Evolutionary conservation across 495 filamentous ascomycete species (phyloP), one percentile per base, ranked within the genome.

Genomic region (Collariella sp.): DNA sequence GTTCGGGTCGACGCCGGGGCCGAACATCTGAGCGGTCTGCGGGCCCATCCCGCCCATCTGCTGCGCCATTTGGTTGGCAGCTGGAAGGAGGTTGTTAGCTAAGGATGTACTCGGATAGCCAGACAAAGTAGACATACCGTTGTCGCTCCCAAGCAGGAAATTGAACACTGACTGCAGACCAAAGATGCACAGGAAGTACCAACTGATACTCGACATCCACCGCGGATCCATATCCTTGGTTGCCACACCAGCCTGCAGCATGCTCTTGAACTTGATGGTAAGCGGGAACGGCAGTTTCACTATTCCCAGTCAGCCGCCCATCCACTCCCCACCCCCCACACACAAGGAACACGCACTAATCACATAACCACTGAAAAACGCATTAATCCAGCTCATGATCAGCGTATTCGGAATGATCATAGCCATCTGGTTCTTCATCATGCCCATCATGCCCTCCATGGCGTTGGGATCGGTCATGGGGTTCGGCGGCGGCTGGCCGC

Each of bases 351-450:
- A 80, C 86, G 53, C 74, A 95, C 90, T 87, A 42, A 97, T 95
- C 36, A 98, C 93, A 68, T 95, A 98, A 19, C 93, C 93, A 39
- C 87, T 89, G 63, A 98, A 98, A 69, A 97, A 97, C 0, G 93
- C 89, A 75, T 97, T 98, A 62, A 98, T 96, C 93, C 93, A 98
- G 49, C 93, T 89, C 93, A 98, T 98, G 58, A 97, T 97, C 69
- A 97, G 70, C 4, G 91, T 97, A 69, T 98, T 95, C 43, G 93
- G 94, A 38, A 98, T 89, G 79, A 98, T 97, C 93, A 96, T 97
- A 59, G 91, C 90, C 88, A 98, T 95, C 64, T 98, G 95, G 47
- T 89, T 89, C 82, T 96, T 98, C 83, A 97, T 88, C 89, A 95
- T 95, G 52, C 91, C 91, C 93, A 97, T 97, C 91, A 97, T 96